Evolutionary conservation across 2,329 filamentous ascomycete genomes (phyloP).

Genomic region (Talaromyces atroroseus): DNA sequence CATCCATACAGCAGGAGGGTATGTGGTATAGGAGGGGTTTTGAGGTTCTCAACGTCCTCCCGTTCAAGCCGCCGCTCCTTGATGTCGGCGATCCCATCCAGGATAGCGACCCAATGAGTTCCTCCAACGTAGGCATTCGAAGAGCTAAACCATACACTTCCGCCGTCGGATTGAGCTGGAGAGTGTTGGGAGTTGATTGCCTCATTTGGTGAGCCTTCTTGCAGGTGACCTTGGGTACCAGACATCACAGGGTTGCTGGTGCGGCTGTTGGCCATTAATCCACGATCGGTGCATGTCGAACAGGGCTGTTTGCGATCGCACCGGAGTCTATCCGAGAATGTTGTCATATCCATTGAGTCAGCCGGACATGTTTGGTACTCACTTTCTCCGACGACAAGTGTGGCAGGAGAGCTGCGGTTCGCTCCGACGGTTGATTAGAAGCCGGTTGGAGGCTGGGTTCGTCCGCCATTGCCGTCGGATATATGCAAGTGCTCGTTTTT

Average conservation of each 20-base stretch:
- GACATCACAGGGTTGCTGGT: background rate
- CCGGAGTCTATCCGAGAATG: constrained; percentile 18
- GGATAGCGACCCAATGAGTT: background rate
- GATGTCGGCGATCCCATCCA: background rate
- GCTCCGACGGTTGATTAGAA: constrained; percentile 18
- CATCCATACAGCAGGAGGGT: background rate
- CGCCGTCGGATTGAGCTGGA: background rate
- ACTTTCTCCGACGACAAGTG: constrained; percentile 25
- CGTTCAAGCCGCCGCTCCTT: background rate
- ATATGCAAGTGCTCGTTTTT: background rate
- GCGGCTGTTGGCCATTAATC: background rate
- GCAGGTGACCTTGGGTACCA: background rate
- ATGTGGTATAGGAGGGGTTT: background rate
- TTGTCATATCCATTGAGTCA: constrained; percentile 15
- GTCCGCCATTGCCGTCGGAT: background rate
- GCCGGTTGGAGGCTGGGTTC: background rate
- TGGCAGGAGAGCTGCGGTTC: constrained; percentile 27
- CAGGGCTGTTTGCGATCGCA: constrained; percentile 28
- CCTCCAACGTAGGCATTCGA: background rate
- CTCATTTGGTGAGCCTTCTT: background rate
- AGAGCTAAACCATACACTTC: background rate
- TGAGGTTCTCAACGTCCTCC: background rate
- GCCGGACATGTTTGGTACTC: constrained; percentile 18
- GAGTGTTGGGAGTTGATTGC: background rate
- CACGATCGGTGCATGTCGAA: constrained; percentile 21